Evolutionary conservation across 805 yeast genomes (phyloP).

Genomic region (Middelhovenomyces tepae): DNA sequence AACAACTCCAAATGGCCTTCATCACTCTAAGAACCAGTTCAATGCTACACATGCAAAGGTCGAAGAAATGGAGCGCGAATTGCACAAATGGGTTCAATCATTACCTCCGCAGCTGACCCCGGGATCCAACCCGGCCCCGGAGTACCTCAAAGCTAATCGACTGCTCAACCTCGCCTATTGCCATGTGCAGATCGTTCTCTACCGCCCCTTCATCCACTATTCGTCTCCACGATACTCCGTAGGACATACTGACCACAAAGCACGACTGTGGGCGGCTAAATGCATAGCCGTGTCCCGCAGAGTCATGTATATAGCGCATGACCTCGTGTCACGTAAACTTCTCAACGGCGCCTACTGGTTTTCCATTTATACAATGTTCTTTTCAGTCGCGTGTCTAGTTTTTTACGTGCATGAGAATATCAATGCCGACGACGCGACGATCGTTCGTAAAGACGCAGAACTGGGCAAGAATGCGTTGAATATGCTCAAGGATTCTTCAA

Average conservation of each 20-base stretch:
- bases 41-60: conserved; percentile 30
- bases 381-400: conserved; percentile 78
- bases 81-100: conserved; percentile 61
- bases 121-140: conserved; percentile 56
- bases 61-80: conserved; percentile 55
- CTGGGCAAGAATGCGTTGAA: conserved; percentile 69
- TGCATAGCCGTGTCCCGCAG: conserved; percentile 79
- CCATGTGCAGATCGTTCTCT: conserved; percentile 71
- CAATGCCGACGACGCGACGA: conserved; percentile 19
- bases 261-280: conserved; percentile 66
- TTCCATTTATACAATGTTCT: conserved; percentile 79
- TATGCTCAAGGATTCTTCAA: conserved; percentile 59
- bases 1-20: conserved; percentile 12
- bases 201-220: conserved; percentile 84
- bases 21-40: conserved; percentile 8
- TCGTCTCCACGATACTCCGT: conserved; percentile 44
- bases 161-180: conserved; percentile 36
- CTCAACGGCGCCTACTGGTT: conserved; percentile 88
- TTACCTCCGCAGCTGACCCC: conserved; percentile 68
- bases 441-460: conserved; percentile 66
- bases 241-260: conserved; percentile 40
- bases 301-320: conserved; percentile 72
- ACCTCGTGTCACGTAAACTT: conserved; percentile 63
- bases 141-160: conserved; percentile 65
- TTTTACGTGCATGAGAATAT: conserved; percentile 59